These are phyloP conservation scores for Dalbergia cochinchinensis DNA, from an alignment of 306 rosid species.

Conservation along the genomic window DNA sequence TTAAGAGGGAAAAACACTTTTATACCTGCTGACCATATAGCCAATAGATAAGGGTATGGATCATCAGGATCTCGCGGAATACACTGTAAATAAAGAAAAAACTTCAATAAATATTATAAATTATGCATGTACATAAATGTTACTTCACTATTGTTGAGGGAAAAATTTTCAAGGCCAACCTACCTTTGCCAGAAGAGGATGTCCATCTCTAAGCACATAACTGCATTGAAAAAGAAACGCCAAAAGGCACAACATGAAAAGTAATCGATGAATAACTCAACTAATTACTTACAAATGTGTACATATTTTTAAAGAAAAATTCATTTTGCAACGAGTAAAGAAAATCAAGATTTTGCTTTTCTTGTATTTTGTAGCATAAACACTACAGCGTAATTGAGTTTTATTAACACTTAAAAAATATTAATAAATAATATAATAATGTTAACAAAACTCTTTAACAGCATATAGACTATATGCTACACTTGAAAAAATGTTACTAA, in stretches of 20 bases:
- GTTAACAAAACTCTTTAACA: too few relatives aligned
- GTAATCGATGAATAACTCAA: background rate
- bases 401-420: too few relatives aligned
- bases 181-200: slow-evolving; percentile 57
- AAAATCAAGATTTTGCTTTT: background rate
- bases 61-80: slow-evolving; percentile 51
- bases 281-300: background rate
- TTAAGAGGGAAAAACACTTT: background rate
- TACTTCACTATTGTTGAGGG: background rate
- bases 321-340: background rate
- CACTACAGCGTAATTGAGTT: too few relatives aligned
- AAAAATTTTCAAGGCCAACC: background rate
- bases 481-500: too few relatives aligned
- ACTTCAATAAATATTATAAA: background rate
- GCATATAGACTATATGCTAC: too few relatives aligned
- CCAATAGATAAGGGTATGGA: slow-evolving; percentile 61
- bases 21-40: slow-evolving; percentile 62
- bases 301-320: background rate
- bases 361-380: too few relatives aligned
- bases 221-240: slow-evolving; percentile 43
- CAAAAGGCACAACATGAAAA: background rate
- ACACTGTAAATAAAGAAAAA: slow-evolving; percentile 47
- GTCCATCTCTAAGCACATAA: slow-evolving; percentile 59
- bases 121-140: background rate
- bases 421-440: too few relatives aligned